phyloP scores from a whole-genome alignment of 352 stramenopile genomes.

The Stramenopiles sp. region DNA sequence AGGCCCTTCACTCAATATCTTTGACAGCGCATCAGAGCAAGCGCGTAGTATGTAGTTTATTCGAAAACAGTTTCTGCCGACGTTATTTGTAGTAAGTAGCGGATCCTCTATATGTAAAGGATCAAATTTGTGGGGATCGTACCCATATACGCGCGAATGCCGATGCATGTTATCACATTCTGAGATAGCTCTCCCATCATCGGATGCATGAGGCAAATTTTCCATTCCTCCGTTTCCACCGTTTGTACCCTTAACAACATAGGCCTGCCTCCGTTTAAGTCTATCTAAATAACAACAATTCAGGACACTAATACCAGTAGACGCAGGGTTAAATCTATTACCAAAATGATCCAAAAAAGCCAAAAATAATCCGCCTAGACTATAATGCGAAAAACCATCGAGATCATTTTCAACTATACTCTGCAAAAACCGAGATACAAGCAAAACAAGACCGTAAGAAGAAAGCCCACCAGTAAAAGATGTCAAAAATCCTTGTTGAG shows the following conservation, averaged over 20 bases:
- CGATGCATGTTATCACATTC: slow-evolving; percentile 38
- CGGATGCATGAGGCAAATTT: too few relatives aligned
- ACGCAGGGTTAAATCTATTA: slow-evolving; percentile 69
- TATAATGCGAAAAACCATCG: slow-evolving; percentile 39
- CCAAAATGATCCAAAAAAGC: slow-evolving; percentile 92
- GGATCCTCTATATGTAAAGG: slow-evolving; percentile 84
- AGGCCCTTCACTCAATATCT: too few relatives aligned
- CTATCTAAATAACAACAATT: slow-evolving; percentile 12
- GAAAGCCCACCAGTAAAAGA: slow-evolving; percentile 87
- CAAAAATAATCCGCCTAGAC: slow-evolving; percentile 83
- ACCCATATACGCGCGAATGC: slow-evolving; percentile 43
- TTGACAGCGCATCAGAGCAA: slow-evolving; percentile 17
- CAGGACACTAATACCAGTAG: slow-evolving; percentile 50
- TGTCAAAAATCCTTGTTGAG: slow-evolving; percentile 72
- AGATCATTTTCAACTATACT: slow-evolving; percentile 46
- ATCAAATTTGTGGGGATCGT: slow-evolving; percentile 70
- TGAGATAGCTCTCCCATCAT: too few relatives aligned
- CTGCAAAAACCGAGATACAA: slow-evolving; percentile 78
- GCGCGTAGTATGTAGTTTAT: slow-evolving; percentile 53
- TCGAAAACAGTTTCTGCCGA: slow-evolving; percentile 81
- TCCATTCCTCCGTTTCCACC: neutral
- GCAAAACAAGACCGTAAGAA: slow-evolving; percentile 81
- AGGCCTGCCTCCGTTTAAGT: slow-evolving; percentile 28
- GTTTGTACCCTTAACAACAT: slow-evolving; percentile 26
- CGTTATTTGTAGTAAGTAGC: slow-evolving; percentile 74